These are phyloP conservation scores for Gamarada debralockiae DNA, from an alignment of 495 filamentous ascomycete species.

Conservation along the genomic window DNA sequence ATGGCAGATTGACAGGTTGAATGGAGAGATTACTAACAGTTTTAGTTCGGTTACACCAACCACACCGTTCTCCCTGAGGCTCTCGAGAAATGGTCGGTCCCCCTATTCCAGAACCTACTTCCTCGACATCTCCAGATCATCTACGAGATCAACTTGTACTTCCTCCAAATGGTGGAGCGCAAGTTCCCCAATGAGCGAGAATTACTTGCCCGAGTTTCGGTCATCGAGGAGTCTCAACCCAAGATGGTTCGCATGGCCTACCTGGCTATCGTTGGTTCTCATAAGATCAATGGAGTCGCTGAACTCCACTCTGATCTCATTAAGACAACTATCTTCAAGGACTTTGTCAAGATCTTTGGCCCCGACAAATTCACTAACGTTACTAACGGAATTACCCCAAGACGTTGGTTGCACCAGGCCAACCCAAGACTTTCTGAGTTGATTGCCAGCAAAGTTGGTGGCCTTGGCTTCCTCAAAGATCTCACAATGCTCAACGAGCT, in stretches of 20 bases:
- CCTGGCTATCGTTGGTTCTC: slow-evolving; percentile 91
- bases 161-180: slow-evolving; percentile 85
- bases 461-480: slow-evolving; percentile 81
- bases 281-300: slow-evolving; percentile 98
- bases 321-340: slow-evolving; percentile 98
- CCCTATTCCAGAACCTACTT: slow-evolving; percentile 84
- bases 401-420: slow-evolving; percentile 95
- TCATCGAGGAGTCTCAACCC: slow-evolving; percentile 96
- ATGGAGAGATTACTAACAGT: slow-evolving; percentile 14
- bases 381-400: slow-evolving; percentile 94
- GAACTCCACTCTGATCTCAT: slow-evolving; percentile 96
- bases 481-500: slow-evolving; percentile 80
- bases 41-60: slow-evolving; percentile 88
- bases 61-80: slow-evolving; percentile 97
- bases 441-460: slow-evolving; percentile 83
- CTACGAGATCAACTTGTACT: slow-evolving; percentile 95
- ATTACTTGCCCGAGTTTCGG: slow-evolving; percentile 78
- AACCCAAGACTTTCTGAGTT: slow-evolving; percentile 90
- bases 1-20: slow-evolving; percentile 16
- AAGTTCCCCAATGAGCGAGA: slow-evolving; percentile 87
- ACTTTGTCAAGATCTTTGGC: slow-evolving; percentile 91
- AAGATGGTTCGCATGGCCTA: slow-evolving; percentile 98
- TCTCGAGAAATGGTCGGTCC: slow-evolving; percentile 97
- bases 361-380: slow-evolving; percentile 98
- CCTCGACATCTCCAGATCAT: slow-evolving; percentile 97